Percentiles rank a stretch among this genome's conserved stretches.
These are phyloP conservation scores for Mesembryanthemum crystallinum DNA, from an alignment of 148 eudicot species.

Conservation along the genomic window DNA sequence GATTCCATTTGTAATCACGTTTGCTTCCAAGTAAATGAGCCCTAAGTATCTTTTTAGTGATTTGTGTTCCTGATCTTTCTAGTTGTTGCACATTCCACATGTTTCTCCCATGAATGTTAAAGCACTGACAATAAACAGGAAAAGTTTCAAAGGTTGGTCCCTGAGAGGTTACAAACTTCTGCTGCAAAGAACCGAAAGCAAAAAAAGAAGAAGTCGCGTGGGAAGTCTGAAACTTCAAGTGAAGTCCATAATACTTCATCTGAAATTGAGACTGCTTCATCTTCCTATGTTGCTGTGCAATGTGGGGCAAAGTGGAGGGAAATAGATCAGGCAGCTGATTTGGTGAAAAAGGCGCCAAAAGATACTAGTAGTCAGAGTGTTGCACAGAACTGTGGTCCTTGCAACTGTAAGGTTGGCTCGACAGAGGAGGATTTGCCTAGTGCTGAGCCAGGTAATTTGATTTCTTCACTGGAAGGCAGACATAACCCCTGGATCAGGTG, in stretches of 20 bases:
- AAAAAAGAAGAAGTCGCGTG: conserved; percentile 46
- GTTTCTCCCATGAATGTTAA: conserved; percentile 4
- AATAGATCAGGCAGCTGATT: conserved; percentile 28
- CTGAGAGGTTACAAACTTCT: conserved; percentile 43
- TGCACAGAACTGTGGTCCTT: conserved; percentile 25
- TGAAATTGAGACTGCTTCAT: conserved; percentile 29
- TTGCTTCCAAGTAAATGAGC: too few relatives aligned
- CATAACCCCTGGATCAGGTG: conserved; percentile 18
- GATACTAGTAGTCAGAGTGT: conserved; percentile 25
- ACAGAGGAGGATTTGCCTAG: conserved; percentile 20
- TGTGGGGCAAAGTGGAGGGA: conserved; percentile 28
- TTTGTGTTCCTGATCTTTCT: neutral
- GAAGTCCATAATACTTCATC: conserved; percentile 35
- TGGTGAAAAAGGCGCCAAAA: conserved; percentile 19
- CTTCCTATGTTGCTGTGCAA: conserved; percentile 34
- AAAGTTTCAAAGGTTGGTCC: conserved; percentile 28
- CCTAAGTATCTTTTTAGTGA: neutral
- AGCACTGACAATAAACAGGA: conserved; percentile 44
- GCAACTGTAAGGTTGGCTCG: conserved; percentile 20
- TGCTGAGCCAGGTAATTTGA: conserved; percentile 24
- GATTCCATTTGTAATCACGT: too few relatives aligned
- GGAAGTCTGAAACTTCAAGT: conserved; percentile 29
- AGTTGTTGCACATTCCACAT: neutral
- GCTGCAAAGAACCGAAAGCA: conserved; percentile 60
- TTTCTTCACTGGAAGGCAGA: conserved; percentile 28